These are phyloP conservation scores for Quercus rubra DNA, from an alignment of 306 rosid species.

Conservation along the genomic window DNA sequence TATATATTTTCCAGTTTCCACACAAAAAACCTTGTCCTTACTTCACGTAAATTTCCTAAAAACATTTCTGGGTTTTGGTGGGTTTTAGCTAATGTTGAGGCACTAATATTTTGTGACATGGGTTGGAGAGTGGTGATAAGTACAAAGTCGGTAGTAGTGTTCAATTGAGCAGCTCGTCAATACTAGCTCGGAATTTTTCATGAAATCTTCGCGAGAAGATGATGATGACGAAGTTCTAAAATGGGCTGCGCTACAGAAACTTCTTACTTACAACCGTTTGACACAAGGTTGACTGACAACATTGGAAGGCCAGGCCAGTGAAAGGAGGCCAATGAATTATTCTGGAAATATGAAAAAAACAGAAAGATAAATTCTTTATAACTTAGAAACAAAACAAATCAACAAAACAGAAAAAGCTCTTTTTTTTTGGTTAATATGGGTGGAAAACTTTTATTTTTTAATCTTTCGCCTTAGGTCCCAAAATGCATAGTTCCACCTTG, in stretches of 20 bases:
- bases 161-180: conserved; percentile 20
- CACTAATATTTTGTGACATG: not conserved
- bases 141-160: conserved; percentile 31
- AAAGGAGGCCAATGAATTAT: conserved; percentile 5
- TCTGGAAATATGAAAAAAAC: no score
- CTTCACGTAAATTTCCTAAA: not conserved
- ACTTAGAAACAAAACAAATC: no score
- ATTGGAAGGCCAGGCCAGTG: conserved; percentile 33
- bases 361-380: no score
- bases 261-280: conserved; percentile 67
- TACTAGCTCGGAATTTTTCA: conserved; percentile 35
- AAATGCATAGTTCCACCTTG: not conserved
- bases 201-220: conserved; percentile 34
- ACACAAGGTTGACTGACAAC: conserved; percentile 57
- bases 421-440: no score
- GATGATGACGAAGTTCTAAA: conserved; percentile 67
- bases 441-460: no score
- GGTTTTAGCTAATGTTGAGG: not conserved
- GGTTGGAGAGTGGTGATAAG: conserved; percentile 21
- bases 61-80: not conserved
- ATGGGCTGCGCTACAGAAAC: conserved; percentile 69
- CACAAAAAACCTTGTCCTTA: no score
- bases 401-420: no score
- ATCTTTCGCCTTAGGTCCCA: no score
- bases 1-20: no score